Percentiles rank a stretch among this genome's conserved stretches.
Conservation (phyloP, 2,329 filamentous ascomycete genomes). For the Alternaria sp. region DNA sequence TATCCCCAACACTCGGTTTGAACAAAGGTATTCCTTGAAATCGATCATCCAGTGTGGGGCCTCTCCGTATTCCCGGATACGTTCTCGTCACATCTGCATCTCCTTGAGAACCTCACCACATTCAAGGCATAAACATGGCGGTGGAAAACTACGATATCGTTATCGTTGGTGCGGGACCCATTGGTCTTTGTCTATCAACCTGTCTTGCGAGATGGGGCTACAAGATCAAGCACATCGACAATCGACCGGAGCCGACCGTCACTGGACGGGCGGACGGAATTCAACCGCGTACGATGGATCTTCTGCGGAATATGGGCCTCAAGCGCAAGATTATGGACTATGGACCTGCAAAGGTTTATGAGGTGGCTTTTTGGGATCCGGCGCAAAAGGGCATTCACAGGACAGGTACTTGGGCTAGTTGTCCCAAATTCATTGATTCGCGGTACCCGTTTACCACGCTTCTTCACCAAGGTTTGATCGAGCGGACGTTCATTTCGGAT, state of each 20-base stretch:
- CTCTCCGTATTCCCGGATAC: conserved; percentile 7
- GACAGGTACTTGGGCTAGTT: conserved; percentile 81
- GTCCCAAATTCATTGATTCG: conserved; percentile 79
- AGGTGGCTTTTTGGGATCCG: conserved; percentile 73
- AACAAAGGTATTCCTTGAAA: conserved; percentile 11
- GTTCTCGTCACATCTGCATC: neutral
- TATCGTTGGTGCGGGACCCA: conserved; percentile 87
- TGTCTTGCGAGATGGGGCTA: conserved; percentile 93
- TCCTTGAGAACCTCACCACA: neutral
- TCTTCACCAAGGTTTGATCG: conserved; percentile 69
- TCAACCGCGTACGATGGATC: conserved; percentile 85
- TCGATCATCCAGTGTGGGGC: conserved; percentile 12
- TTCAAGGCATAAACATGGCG: conserved; percentile 19
- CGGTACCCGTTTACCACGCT: conserved; percentile 70
- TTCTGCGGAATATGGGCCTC: conserved; percentile 87
- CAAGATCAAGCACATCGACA: conserved; percentile 94
- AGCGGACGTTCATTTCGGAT: conserved; percentile 68
- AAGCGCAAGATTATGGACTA: conserved; percentile 89
- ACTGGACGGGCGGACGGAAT: conserved; percentile 92
- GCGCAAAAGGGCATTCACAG: conserved; percentile 62
- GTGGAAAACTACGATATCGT: conserved; percentile 71
- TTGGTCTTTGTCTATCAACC: conserved; percentile 85
- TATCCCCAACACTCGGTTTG: neutral
- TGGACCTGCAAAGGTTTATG: conserved; percentile 84
- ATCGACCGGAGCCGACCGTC: conserved; percentile 81